These are phyloP conservation scores for Coemansia sp. DNA, from an alignment of 192 early-diverging fungal species.

Conservation along the genomic window DNA sequence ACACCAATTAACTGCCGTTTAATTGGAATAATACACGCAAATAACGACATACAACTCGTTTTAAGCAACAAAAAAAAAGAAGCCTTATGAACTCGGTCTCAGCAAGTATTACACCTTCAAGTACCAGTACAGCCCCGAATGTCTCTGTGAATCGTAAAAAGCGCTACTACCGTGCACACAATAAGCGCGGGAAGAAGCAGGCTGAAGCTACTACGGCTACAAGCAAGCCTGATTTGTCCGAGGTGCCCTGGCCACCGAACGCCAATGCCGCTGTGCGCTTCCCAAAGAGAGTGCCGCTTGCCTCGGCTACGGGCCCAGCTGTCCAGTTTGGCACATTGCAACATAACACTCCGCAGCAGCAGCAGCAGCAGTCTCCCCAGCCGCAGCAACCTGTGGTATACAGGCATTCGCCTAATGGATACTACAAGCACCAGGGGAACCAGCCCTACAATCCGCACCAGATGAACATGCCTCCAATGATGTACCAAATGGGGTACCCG, in stretches of 20 bases:
- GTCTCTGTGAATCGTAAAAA: background rate
- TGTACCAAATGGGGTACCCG: conserved; percentile 39
- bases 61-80: too few species aligned
- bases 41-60: too few species aligned
- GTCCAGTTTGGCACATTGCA: background rate
- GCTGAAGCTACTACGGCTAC: background rate
- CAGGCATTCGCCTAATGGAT: background rate
- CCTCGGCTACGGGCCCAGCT: background rate
- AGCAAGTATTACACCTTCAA: background rate
- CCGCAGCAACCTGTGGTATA: background rate
- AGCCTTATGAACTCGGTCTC: background rate
- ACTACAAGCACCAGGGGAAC: background rate
- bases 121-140: background rate
- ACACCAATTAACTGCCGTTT: background rate
- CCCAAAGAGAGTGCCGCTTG: background rate
- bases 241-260: background rate
- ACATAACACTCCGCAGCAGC: background rate
- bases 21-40: too few species aligned
- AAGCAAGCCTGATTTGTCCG: background rate
- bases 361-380: too few species aligned
- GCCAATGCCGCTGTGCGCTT: background rate
- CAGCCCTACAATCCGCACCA: background rate
- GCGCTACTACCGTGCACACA: background rate
- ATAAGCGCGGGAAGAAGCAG: background rate
- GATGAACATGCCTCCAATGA: conserved; percentile 14